phyloP scores from a whole-genome alignment of 768 basidiomycete species.

The Gyrodon lividus region DNA sequence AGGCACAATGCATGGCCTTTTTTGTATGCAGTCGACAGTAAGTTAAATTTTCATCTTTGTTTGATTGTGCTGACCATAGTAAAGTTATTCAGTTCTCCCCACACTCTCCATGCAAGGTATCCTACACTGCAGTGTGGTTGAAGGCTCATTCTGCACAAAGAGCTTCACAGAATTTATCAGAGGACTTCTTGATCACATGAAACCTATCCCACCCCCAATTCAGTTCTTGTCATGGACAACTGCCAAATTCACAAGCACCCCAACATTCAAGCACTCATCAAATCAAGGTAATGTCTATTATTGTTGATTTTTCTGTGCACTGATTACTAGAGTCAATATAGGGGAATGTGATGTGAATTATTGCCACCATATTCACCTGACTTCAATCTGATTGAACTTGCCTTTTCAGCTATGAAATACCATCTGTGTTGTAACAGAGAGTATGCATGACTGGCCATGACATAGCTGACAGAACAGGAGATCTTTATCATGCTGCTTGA shows the following conservation, averaged over 20 bases:
- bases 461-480: no score
- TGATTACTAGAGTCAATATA: no score
- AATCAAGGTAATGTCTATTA: no score
- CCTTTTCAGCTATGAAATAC: no score
- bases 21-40: conserved; percentile 13
- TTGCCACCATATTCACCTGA: no score
- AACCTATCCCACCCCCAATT: conserved; percentile 35
- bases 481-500: no score
- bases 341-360: no score
- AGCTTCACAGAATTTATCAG: conserved; percentile 34
- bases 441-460: no score
- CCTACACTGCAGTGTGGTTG: neutral
- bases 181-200: conserved; percentile 35
- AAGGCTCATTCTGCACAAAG: conserved; percentile 29
- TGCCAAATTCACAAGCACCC: conserved; percentile 9
- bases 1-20: conserved; percentile 15
- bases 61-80: neutral
- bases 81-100: conserved; percentile 1
- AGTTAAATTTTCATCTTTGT: neutral
- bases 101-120: neutral
- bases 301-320: no score
- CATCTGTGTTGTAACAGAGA: no score
- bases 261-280: conserved; percentile 28
- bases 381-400: no score
- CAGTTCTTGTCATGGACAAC: conserved; percentile 38